Percentiles rank a stretch among this genome's conserved stretches.
Evolutionary conservation across 148 eudicot genomes (phyloP).

Genomic region (Silene latifolia): DNA sequence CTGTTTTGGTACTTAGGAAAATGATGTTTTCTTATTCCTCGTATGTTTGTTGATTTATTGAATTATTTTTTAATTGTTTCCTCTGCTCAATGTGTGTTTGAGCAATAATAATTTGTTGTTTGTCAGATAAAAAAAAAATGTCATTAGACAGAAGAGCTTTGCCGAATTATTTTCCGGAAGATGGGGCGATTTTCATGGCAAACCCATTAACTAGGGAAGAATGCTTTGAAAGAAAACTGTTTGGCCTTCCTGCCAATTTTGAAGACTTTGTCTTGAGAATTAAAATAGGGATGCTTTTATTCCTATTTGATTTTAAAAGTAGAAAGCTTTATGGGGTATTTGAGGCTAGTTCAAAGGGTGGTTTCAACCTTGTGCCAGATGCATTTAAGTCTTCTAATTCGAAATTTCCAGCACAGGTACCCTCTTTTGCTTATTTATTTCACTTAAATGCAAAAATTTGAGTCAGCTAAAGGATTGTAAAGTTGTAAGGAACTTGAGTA

Average conservation of each 20-base stretch:
- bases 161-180: slow-evolving; percentile 34
- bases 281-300: slow-evolving; percentile 69
- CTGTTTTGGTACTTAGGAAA: too few species aligned
- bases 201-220: slow-evolving; percentile 42
- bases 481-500: background rate
- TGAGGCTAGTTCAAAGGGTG: slow-evolving; percentile 66
- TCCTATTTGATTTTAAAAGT: slow-evolving; percentile 55
- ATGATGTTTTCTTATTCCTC: too few species aligned
- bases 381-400: slow-evolving; percentile 41
- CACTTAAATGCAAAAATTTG: background rate
- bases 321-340: slow-evolving; percentile 65
- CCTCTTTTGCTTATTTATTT: background rate
- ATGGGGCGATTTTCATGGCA: slow-evolving; percentile 72
- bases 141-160: background rate
- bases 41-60: too few species aligned
- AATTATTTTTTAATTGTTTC: too few species aligned
- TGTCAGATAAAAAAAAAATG: background rate
- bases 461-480: background rate
- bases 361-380: slow-evolving; percentile 42
- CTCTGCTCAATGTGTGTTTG: background rate
- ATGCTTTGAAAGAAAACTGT: slow-evolving; percentile 43
- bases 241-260: slow-evolving; percentile 48
- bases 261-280: slow-evolving; percentile 51
- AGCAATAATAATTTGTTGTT: background rate
- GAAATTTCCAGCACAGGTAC: slow-evolving; percentile 69